Evolutionary conservation across 2,329 filamentous ascomycete species (phyloP).

Genomic region (Chaetomiaceae sp.): DNA sequence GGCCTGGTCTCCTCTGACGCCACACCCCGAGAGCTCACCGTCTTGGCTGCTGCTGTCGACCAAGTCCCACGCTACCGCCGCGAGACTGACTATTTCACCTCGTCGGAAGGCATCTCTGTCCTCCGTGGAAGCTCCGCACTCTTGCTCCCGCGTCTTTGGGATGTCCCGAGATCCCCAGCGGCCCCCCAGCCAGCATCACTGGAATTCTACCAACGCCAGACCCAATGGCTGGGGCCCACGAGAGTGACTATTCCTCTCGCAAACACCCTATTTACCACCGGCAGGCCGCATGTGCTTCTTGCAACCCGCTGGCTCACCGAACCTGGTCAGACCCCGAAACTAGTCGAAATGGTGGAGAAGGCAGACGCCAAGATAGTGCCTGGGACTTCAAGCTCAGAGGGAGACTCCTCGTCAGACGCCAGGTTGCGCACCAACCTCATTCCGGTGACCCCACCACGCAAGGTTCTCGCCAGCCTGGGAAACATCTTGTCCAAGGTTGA

Average conservation of each 20-base stretch:
- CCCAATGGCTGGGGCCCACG: constrained; percentile 24
- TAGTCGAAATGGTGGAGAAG: constrained; percentile 37
- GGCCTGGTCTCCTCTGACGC: neutral
- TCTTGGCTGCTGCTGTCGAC: constrained; percentile 54
- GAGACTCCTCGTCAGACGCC: constrained; percentile 1
- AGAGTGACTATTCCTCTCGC: constrained; percentile 60
- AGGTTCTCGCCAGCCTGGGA: constrained; percentile 62
- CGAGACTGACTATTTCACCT: constrained; percentile 30
- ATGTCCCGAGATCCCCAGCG: neutral
- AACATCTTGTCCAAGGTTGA: constrained; percentile 70
- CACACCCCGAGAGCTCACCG: constrained; percentile 32
- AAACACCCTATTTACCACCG: constrained; percentile 74
- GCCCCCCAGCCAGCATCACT: constrained; percentile 33
- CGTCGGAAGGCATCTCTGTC: constrained; percentile 42
- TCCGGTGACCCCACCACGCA: constrained; percentile 58
- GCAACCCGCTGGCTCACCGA: constrained; percentile 36
- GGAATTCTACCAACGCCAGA: constrained; percentile 23
- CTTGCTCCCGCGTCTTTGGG: constrained; percentile 46
- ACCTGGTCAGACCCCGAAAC: constrained; percentile 19
- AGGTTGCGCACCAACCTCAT: constrained; percentile 44
- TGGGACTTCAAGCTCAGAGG: neutral
- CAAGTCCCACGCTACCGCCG: constrained; percentile 38
- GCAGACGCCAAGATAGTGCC: neutral
- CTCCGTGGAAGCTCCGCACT: constrained; percentile 39
- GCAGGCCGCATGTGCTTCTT: constrained; percentile 54